Conservation (phyloP, 352 stramenopile species). For the Pythium folliculosum region DNA sequence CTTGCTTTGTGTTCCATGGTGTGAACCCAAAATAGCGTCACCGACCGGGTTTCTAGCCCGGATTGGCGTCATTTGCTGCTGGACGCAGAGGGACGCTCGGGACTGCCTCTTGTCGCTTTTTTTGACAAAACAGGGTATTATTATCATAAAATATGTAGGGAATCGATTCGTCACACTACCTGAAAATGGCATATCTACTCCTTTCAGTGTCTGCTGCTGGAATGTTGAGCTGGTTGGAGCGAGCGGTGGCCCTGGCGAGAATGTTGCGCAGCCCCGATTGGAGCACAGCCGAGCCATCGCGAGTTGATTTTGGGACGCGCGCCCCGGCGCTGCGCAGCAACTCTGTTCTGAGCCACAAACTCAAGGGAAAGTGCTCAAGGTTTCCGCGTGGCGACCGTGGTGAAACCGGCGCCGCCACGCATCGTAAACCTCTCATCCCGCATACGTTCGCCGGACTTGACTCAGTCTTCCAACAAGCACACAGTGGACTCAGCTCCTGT, state of each 20-base stretch:
- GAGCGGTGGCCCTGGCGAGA: neutral
- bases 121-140: too few relatives aligned
- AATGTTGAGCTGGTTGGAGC: too few relatives aligned
- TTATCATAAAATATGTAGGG: too few relatives aligned
- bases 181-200: too few relatives aligned
- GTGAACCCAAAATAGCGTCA: too few relatives aligned
- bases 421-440: neutral
- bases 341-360: conserved; percentile 18
- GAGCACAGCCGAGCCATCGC: neutral
- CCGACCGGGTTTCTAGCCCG: too few relatives aligned
- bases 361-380: neutral
- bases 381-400: neutral
- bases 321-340: neutral
- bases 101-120: too few relatives aligned
- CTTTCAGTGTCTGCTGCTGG: too few relatives aligned
- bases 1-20: too few relatives aligned
- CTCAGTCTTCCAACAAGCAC: neutral
- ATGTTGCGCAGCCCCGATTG: neutral
- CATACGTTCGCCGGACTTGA: neutral
- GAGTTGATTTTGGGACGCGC: neutral
- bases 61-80: too few relatives aligned
- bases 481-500: conserved; percentile 2
- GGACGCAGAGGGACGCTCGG: too few relatives aligned
- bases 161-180: too few relatives aligned
- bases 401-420: neutral